Evolutionary conservation across 2,329 filamentous ascomycete species (phyloP).

Genomic region (Diplodia scrobiculata): DNA sequence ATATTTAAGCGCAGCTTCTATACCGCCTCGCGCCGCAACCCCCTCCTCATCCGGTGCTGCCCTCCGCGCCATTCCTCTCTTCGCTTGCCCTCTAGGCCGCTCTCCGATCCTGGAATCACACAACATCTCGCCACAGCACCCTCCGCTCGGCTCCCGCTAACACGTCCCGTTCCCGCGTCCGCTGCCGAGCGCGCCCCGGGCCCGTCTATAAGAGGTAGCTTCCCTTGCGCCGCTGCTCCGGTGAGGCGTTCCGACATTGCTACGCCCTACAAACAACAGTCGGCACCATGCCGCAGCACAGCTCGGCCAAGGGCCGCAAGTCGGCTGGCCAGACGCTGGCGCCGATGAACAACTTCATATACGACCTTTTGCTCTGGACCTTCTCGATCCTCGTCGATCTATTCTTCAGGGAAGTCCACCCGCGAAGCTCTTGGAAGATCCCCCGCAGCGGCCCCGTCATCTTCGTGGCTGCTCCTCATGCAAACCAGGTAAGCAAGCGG

Average conservation of each 20-base stretch:
- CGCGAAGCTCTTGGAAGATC: slow-evolving; percentile 91
- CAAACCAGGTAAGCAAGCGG: slow-evolving; percentile 71
- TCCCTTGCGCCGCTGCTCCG: background rate
- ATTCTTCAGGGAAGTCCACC: slow-evolving; percentile 97
- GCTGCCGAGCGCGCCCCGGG: background rate
- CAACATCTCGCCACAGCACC: slow-evolving; percentile 26
- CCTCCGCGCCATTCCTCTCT: slow-evolving; percentile 10
- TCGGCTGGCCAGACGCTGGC: slow-evolving; percentile 14
- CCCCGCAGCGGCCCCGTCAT: slow-evolving; percentile 85
- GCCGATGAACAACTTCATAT: slow-evolving; percentile 30
- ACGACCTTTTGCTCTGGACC: slow-evolving; percentile 58
- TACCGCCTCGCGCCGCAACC: slow-evolving; percentile 17
- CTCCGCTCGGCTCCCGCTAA: slow-evolving; percentile 8
- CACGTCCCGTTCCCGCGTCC: background rate
- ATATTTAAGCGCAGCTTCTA: slow-evolving; percentile 18
- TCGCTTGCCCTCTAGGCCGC: background rate
- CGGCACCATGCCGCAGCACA: slow-evolving; percentile 25
- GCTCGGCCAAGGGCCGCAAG: slow-evolving; percentile 11
- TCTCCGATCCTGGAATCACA: slow-evolving; percentile 23
- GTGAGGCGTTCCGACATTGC: background rate
- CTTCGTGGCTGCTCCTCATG: slow-evolving; percentile 94
- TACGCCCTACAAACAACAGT: background rate
- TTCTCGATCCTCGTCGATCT: slow-evolving; percentile 86
- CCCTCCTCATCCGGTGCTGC: background rate
- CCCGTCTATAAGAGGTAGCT: slow-evolving; percentile 12